phyloP scores from a whole-genome alignment of 2,329 filamentous ascomycete species.

The Xylaria sp. region DNA sequence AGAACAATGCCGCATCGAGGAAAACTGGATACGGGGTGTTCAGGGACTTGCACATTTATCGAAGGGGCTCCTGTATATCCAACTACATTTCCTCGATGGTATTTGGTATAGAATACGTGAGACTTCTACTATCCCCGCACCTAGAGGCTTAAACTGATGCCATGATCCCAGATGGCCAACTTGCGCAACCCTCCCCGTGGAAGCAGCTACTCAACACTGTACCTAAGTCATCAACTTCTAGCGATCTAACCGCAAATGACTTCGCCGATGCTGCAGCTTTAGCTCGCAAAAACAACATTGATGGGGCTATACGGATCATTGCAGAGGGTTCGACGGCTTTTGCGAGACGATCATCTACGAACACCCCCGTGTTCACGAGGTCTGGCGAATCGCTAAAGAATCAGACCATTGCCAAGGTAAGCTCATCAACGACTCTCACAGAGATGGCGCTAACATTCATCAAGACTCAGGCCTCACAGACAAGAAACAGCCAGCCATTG shows the following conservation, averaged over 20 bases:
- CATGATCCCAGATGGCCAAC: neutral
- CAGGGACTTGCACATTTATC: neutral
- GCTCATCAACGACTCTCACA: neutral
- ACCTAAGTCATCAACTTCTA: neutral
- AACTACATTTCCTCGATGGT: neutral
- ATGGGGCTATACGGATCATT: neutral
- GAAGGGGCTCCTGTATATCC: neutral
- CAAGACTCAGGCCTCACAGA: neutral
- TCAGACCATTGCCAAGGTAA: neutral
- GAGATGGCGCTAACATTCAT: neutral
- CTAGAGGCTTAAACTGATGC: neutral
- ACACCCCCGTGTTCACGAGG: neutral
- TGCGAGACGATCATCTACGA: neutral
- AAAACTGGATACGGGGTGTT: neutral
- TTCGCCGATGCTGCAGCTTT: neutral
- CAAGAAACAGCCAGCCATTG: neutral
- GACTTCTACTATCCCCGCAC: neutral
- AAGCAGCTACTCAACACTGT: neutral
- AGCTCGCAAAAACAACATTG: neutral
- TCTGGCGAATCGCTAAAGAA: neutral
- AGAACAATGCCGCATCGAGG: neutral
- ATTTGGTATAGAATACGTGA: neutral
- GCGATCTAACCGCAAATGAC: neutral
- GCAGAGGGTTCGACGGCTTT: neutral
- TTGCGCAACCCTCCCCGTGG: neutral